These are phyloP conservation scores for Phaeomoniella chlamydospora DNA, from an alignment of 2,329 filamentous ascomycete species.

Conservation along the genomic window DNA sequence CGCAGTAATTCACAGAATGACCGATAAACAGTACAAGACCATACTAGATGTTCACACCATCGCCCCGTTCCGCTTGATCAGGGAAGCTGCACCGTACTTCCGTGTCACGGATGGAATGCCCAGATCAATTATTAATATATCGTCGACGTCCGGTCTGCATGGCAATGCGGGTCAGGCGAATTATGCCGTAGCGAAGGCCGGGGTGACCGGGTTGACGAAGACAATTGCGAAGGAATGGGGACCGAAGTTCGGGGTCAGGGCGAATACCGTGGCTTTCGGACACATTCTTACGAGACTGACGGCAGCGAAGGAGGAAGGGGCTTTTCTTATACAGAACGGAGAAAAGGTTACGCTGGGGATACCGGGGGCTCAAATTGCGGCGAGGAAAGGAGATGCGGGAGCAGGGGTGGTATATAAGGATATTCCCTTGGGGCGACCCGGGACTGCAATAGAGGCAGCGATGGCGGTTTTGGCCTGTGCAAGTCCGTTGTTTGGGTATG, in stretches of 20 bases:
- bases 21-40: conserved; percentile 37
- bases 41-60: conserved; percentile 75
- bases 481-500: conserved; percentile 36
- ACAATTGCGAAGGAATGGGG: conserved; percentile 91
- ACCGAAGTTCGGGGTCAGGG: conserved; percentile 63
- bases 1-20: conserved; percentile 70
- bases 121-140: conserved; percentile 71
- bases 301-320: conserved; percentile 70
- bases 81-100: conserved; percentile 73
- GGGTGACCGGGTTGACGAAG: conserved; percentile 69
- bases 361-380: conserved; percentile 42
- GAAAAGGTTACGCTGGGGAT: conserved; percentile 63
- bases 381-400: conserved; percentile 10
- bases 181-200: conserved; percentile 75
- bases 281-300: conserved; percentile 69
- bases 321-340: conserved; percentile 64
- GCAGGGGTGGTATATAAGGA: conserved; percentile 40
- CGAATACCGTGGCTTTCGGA: conserved; percentile 76
- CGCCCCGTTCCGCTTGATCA: conserved; percentile 70
- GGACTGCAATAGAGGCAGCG: conserved; percentile 68
- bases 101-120: conserved; percentile 70
- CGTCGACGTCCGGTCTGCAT: conserved; percentile 65
- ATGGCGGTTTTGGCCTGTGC: conserved; percentile 50
- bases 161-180: conserved; percentile 88
- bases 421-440: conserved; percentile 65